phyloP scores from a whole-genome alignment of 331 rosid species.

The Cucumis variabilis region DNA sequence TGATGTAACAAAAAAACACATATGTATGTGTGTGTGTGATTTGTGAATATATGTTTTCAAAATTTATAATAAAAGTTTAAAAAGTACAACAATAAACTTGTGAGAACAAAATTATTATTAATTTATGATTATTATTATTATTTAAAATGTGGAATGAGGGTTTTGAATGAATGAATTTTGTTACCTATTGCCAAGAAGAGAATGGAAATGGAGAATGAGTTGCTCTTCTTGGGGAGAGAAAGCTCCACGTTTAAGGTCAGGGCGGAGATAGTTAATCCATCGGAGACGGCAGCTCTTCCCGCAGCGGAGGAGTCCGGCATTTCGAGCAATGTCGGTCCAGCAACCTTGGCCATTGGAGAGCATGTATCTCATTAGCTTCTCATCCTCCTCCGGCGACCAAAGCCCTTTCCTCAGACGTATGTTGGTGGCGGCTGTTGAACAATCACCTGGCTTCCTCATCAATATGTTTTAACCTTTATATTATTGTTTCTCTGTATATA shows the following conservation, averaged over 20 bases:
- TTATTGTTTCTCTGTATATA: no score
- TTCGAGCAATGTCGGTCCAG: conserved; percentile 92
- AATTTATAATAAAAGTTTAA: no score
- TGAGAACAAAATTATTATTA: no score
- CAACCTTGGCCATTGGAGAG: conserved; percentile 92
- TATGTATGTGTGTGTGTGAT: no score
- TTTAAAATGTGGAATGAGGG: not conserved
- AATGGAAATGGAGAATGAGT: conserved; percentile 79
- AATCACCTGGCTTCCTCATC: conserved; percentile 62
- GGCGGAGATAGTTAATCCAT: conserved; percentile 96
- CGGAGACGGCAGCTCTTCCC: conserved; percentile 98
- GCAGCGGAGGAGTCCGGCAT: conserved; percentile 86
- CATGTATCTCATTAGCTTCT: conserved; percentile 88
- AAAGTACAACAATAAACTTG: no score
- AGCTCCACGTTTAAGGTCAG: conserved; percentile 94
- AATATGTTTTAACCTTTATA: not conserved
- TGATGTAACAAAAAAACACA: no score
- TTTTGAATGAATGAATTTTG: not conserved
- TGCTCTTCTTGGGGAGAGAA: conserved; percentile 83
- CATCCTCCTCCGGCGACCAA: conserved; percentile 99
- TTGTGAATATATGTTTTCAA: no score
- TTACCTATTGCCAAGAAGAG: conserved; percentile 90
- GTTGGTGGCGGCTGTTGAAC: conserved; percentile 4
- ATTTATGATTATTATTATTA: no score
- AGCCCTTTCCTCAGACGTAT: conserved; percentile 74